A percentile compares a stretch with the other conserved stretches of the same genome.
Conservation (phyloP, 176 grass and related monocot species). For the Zea mays region DNA sequence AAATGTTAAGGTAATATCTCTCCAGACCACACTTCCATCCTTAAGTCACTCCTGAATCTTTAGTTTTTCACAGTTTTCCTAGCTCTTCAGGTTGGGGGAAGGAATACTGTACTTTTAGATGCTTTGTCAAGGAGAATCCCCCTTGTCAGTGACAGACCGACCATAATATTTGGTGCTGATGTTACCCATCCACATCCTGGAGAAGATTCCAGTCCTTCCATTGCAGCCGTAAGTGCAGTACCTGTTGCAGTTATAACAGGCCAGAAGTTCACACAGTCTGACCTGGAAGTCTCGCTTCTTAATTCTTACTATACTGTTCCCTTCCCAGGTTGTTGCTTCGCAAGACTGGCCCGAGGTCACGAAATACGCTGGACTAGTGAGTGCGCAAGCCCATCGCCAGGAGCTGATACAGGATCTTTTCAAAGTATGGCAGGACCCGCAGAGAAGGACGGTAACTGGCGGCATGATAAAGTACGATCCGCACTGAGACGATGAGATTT, state of each 20-base stretch:
- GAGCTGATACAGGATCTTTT: conserved; percentile 94
- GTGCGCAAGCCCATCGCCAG: conserved; percentile 85
- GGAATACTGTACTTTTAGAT: conserved; percentile 89
- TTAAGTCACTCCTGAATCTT: neutral
- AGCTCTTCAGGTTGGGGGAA: conserved; percentile 76
- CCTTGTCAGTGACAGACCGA: conserved; percentile 79
- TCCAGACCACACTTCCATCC: conserved; percentile 1
- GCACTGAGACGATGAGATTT: neutral
- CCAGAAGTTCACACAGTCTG: neutral
- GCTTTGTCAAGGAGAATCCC: conserved; percentile 73
- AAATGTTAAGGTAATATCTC: conserved; percentile 76
- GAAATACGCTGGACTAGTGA: conserved; percentile 85
- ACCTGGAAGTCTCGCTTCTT: neutral
- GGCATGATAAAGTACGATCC: conserved; percentile 87
- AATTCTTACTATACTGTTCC: neutral
- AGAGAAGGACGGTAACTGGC: conserved; percentile 75
- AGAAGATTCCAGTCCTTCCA: conserved; percentile 95
- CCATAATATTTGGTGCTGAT: conserved; percentile 97
- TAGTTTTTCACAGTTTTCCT: conserved; percentile 12
- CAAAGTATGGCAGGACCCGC: conserved; percentile 89
- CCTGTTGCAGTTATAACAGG: neutral
- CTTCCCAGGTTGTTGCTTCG: conserved; percentile 82
- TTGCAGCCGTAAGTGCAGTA: conserved; percentile 79
- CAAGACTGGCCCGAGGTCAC: conserved; percentile 95
- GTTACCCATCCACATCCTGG: conserved; percentile 94